phyloP scores from a whole-genome alignment of 148 eudicot species.

The Cornus kousa region DNA sequence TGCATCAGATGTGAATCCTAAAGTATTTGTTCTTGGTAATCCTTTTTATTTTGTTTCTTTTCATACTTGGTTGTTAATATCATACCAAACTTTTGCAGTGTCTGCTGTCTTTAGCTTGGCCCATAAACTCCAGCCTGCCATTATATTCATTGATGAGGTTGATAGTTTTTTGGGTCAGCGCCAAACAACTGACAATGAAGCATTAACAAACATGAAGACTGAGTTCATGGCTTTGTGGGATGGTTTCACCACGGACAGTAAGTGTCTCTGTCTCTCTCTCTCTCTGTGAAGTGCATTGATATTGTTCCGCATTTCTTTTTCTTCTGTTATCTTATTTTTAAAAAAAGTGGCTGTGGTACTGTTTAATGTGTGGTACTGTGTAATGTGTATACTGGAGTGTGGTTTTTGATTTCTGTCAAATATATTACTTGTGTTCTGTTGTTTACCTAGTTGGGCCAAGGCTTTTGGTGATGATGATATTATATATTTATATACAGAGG shows the following conservation, averaged over 20 bases:
- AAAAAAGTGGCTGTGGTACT: neutral
- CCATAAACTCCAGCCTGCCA: constrained; percentile 91
- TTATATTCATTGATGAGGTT: constrained; percentile 91
- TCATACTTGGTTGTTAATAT: constrained; percentile 1
- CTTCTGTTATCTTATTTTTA: neutral
- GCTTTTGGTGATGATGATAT: neutral
- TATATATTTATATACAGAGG: constrained; percentile 37
- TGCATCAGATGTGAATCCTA: neutral
- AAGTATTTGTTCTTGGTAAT: neutral
- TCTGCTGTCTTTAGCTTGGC: constrained; percentile 95
- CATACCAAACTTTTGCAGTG: constrained; percentile 48
- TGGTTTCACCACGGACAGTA: constrained; percentile 90
- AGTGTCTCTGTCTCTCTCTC: constrained; percentile 18
- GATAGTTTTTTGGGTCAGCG: constrained; percentile 96
- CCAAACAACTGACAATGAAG: constrained; percentile 75
- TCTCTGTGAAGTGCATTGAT: neutral
- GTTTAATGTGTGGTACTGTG: neutral
- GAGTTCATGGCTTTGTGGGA: constrained; percentile 97
- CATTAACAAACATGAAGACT: constrained; percentile 81
- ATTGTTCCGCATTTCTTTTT: neutral
- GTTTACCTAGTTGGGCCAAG: neutral
- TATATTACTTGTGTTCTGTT: constrained; percentile 2
- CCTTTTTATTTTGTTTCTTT: constrained; percentile 2
- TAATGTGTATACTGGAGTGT: neutral
- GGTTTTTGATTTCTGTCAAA: neutral